These are phyloP conservation scores for Beauveria sp. DNA, from an alignment of 2,329 filamentous ascomycete species.

Conservation along the genomic window DNA sequence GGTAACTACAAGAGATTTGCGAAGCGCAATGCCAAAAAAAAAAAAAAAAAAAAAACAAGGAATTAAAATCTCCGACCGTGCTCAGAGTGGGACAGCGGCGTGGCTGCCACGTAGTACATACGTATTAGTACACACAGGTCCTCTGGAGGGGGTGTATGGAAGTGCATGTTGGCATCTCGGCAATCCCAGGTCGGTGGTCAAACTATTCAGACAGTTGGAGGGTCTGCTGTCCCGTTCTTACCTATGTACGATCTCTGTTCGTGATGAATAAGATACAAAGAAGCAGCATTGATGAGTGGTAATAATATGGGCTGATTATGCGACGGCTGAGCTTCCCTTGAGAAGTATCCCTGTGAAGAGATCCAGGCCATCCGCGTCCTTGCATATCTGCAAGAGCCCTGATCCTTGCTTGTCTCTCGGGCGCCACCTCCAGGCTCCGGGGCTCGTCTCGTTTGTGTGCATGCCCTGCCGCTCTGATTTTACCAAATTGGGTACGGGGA, in stretches of 20 bases:
- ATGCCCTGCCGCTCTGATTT: neutral
- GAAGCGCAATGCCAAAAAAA: neutral
- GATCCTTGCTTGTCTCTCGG: neutral
- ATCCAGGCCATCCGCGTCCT: neutral
- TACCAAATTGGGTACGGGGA: neutral
- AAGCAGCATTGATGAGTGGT: neutral
- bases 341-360: neutral
- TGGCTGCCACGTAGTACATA: constrained; percentile 4
- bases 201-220: neutral
- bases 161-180: neutral
- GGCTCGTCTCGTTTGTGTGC: neutral
- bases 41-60: constrained; percentile 6
- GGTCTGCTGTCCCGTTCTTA: neutral
- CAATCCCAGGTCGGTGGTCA: neutral
- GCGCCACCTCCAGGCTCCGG: neutral
- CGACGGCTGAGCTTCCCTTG: neutral
- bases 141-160: neutral
- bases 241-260: neutral
- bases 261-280: neutral
- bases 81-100: constrained; percentile 8
- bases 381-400: constrained; percentile 4
- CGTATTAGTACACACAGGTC: neutral
- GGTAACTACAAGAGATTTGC: neutral
- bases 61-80: constrained; percentile 8
- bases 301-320: constrained; percentile 1